A percentile compares a stretch with the other conserved stretches of the same genome.
phyloP scores from a whole-genome alignment of 2,329 filamentous ascomycete species.

The Colletotrichum orchidophilum region DNA sequence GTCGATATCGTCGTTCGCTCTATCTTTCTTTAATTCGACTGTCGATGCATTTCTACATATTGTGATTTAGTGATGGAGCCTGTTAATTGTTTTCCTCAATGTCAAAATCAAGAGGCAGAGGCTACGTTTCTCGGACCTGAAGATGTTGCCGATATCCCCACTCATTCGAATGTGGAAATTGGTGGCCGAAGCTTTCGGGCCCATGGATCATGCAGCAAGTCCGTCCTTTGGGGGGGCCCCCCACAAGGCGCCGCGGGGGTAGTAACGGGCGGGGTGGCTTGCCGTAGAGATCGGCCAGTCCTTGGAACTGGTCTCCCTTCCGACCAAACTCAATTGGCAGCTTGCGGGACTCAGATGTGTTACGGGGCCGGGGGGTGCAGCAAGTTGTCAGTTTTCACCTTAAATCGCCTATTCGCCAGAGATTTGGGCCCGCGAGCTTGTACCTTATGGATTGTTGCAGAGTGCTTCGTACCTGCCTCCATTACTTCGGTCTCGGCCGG shows the following conservation, averaged over 20 bases:
- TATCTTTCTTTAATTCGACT: neutral
- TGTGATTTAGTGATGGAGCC: neutral
- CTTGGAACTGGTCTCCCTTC: neutral
- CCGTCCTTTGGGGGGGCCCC: neutral
- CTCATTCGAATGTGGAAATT: neutral
- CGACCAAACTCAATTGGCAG: neutral
- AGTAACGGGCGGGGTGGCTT: neutral
- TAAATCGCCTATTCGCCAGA: slow-evolving; percentile 7
- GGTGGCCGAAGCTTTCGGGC: neutral
- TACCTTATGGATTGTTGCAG: neutral
- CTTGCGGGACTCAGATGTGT: neutral
- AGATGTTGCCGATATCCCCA: neutral
- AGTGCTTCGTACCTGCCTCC: neutral
- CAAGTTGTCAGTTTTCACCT: slow-evolving; percentile 12
- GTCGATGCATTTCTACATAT: neutral
- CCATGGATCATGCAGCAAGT: neutral
- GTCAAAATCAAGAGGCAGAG: neutral
- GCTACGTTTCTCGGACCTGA: neutral
- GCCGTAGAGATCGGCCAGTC: neutral
- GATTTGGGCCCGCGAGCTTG: neutral
- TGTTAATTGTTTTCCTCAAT: neutral
- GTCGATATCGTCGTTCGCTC: neutral
- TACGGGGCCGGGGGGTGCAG: neutral
- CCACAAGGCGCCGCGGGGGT: neutral
- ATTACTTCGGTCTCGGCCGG: slow-evolving; percentile 4